Conservation (phyloP, 2,329 filamentous ascomycete species). For the Uncinocarpus reesii region DNA sequence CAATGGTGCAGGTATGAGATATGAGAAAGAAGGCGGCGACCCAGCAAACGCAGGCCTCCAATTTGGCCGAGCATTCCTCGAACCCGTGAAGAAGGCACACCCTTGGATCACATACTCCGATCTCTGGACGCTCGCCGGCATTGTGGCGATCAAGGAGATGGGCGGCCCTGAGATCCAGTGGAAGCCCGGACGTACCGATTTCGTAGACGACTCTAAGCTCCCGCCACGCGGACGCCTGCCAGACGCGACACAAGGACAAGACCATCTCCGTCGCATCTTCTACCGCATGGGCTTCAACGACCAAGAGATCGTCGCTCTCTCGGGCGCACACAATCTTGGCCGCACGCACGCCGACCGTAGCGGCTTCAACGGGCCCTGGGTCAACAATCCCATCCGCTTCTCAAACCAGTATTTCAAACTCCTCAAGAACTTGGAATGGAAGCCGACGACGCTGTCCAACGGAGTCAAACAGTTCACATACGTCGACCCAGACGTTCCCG, state of each 20-base stretch:
- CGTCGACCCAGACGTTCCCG: slow-evolving; percentile 44
- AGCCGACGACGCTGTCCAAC: slow-evolving; percentile 43
- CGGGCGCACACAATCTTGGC: slow-evolving; percentile 48
- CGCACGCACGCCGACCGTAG: slow-evolving; percentile 47
- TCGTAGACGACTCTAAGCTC: slow-evolving; percentile 50
- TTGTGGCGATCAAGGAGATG: slow-evolving; percentile 50
- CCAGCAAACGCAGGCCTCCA: slow-evolving; percentile 56
- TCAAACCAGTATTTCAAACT: slow-evolving; percentile 50
- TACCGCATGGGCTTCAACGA: slow-evolving; percentile 52
- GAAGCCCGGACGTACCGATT: slow-evolving; percentile 51
- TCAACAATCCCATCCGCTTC: slow-evolving; percentile 50
- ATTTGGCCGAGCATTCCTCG: slow-evolving; percentile 53
- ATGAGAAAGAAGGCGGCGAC: slow-evolving; percentile 54
- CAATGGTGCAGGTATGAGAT: slow-evolving; percentile 57
- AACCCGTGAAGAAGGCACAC: slow-evolving; percentile 49
- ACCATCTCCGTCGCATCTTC: slow-evolving; percentile 48
- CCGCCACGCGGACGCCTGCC: slow-evolving; percentile 50
- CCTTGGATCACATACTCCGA: slow-evolving; percentile 57
- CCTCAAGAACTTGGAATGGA: slow-evolving; percentile 45
- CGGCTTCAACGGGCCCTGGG: slow-evolving; percentile 51
- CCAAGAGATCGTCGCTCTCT: slow-evolving; percentile 49
- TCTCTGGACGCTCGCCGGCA: slow-evolving; percentile 54
- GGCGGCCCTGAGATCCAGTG: slow-evolving; percentile 50
- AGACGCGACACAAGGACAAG: slow-evolving; percentile 45
- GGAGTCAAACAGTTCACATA: slow-evolving; percentile 51